Conservation (phyloP, 2,329 filamentous ascomycete genomes). For the Epicoccum sorghinum region DNA sequence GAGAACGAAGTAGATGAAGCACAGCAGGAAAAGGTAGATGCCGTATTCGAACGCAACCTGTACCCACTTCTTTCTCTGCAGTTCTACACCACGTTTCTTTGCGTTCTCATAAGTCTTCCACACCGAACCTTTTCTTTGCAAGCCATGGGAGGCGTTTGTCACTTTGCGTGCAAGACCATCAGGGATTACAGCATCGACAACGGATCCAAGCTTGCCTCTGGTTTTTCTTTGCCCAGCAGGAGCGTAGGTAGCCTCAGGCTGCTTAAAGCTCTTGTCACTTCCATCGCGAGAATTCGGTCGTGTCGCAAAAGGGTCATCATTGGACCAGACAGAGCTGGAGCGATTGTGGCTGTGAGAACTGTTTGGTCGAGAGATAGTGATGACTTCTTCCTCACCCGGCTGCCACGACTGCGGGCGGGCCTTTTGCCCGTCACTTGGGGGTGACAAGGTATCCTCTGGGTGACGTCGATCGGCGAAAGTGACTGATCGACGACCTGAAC, state of each 20-base stretch:
- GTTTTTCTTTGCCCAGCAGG: constrained; percentile 8
- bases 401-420: constrained; percentile 6
- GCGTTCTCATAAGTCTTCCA: constrained; percentile 33
- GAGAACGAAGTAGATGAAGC: constrained; percentile 55
- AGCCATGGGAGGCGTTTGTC: constrained; percentile 23
- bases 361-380: constrained; percentile 12
- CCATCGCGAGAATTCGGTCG: constrained; percentile 9
- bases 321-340: constrained; percentile 16
- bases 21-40: constrained; percentile 44
- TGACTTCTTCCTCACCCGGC: constrained; percentile 8
- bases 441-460: not conserved
- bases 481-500: constrained; percentile 8
- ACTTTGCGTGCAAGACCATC: constrained; percentile 21
- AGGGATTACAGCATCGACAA: constrained; percentile 26
- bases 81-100: constrained; percentile 26
- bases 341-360: not conserved
- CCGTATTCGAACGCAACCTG: constrained; percentile 49
- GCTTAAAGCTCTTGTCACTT: constrained; percentile 12
- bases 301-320: constrained; percentile 21
- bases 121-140: constrained; percentile 21
- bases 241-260: constrained; percentile 15
- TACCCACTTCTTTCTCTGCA: constrained; percentile 44
- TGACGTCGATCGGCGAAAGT: not conserved
- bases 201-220: constrained; percentile 23
- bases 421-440: not conserved